These are phyloP conservation scores for Forsythia viridissima DNA, from an alignment of 257 asterid genomes.

Conservation along the genomic window DNA sequence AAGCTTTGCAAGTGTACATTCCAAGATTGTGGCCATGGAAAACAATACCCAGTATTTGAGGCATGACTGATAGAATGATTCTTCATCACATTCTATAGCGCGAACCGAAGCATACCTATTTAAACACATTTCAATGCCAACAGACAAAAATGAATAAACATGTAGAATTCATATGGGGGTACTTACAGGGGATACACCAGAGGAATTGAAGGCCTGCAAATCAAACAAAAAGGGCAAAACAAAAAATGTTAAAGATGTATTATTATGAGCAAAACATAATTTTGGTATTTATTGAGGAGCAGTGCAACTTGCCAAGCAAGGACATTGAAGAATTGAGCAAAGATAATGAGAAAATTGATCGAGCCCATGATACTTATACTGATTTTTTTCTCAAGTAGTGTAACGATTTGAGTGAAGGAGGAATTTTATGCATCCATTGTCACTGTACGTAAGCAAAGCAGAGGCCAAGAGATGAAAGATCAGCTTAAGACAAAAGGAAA, in stretches of 20 bases:
- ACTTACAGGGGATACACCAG: slow-evolving; percentile 17
- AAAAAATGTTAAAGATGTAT: neutral
- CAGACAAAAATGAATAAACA: neutral
- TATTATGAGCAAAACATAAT: neutral
- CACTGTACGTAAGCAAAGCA: too few relatives aligned
- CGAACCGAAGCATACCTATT: slow-evolving; percentile 16
- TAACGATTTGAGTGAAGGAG: too few relatives aligned
- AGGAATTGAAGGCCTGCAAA: slow-evolving; percentile 19
- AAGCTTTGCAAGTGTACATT: slow-evolving; percentile 1
- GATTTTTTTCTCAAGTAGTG: neutral
- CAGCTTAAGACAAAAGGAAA: neutral
- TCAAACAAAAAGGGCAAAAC: neutral
- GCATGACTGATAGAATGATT: slow-evolving; percentile 9
- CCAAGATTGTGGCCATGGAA: slow-evolving; percentile 9
- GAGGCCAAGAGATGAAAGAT: neutral
- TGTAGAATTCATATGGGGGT: neutral
- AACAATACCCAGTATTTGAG: slow-evolving; percentile 20
- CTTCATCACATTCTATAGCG: slow-evolving; percentile 14
- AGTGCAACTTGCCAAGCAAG: slow-evolving; percentile 13
- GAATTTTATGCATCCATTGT: too few relatives aligned
- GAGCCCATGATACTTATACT: slow-evolving; percentile 4
- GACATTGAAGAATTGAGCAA: slow-evolving; percentile 1
- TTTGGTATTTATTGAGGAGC: neutral
- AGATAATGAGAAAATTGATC: neutral
- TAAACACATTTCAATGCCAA: too few relatives aligned